These are phyloP conservation scores for Schwanniomyces sp. DNA, from an alignment of 805 yeast species.

Conservation along the genomic window DNA sequence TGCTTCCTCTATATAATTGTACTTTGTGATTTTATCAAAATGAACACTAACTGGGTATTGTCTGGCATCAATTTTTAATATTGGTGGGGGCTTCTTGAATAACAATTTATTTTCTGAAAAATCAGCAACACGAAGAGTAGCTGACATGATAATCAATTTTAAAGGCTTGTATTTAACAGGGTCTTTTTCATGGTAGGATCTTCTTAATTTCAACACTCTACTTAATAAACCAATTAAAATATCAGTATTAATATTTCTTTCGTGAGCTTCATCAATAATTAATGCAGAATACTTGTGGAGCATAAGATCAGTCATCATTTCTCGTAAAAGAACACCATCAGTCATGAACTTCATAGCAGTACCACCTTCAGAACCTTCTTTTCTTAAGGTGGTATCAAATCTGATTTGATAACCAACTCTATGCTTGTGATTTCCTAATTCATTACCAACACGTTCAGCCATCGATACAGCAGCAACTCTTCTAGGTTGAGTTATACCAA, in stretches of 20 bases:
- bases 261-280: constrained; percentile 97
- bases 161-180: constrained; percentile 57
- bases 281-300: constrained; percentile 81
- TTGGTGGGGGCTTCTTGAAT: constrained; percentile 78
- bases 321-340: constrained; percentile 90
- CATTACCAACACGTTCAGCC: constrained; percentile 78
- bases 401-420: constrained; percentile 81
- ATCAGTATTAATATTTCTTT: constrained; percentile 93
- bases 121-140: constrained; percentile 90
- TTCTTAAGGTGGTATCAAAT: constrained; percentile 67
- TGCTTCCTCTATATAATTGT: constrained; percentile 83
- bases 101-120: constrained; percentile 78
- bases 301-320: constrained; percentile 85
- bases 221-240: constrained; percentile 93
- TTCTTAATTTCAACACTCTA: constrained; percentile 74
- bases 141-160: constrained; percentile 92
- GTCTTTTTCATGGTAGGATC: constrained; percentile 47
- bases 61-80: constrained; percentile 85
- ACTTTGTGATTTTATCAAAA: constrained; percentile 77
- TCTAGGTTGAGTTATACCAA: constrained; percentile 95
- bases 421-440: constrained; percentile 68
- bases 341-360: constrained; percentile 89
- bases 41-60: constrained; percentile 93
- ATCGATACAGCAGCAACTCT: constrained; percentile 92
- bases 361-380: constrained; percentile 42